Evolutionary conservation across 2,329 filamentous ascomycete genomes (phyloP).

Genomic region (Botryotinia globosa): DNA sequence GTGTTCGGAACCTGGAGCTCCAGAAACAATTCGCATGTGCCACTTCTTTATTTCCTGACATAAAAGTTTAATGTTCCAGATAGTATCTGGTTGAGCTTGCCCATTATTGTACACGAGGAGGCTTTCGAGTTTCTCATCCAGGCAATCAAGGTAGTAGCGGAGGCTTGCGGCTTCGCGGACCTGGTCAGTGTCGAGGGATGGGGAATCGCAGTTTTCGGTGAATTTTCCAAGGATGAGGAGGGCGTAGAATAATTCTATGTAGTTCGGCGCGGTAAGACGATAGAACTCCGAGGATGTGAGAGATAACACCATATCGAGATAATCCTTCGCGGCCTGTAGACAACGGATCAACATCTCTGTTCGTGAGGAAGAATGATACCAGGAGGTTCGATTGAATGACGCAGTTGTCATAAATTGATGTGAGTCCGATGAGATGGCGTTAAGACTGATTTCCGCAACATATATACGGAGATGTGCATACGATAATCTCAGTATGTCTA

Average conservation of each 20-base stretch:
- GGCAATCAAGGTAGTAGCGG: constrained; percentile 25
- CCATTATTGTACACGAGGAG: neutral
- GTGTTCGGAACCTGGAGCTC: neutral
- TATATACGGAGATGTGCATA: constrained; percentile 29
- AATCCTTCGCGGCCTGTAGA: constrained; percentile 26
- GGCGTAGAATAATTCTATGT: constrained; percentile 27
- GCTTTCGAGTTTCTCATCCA: constrained; percentile 21
- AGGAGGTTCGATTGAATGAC: constrained; percentile 17
- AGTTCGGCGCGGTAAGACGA: constrained; percentile 22
- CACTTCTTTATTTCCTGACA: neutral
- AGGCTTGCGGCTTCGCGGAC: constrained; percentile 24
- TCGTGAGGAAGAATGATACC: constrained; percentile 27
- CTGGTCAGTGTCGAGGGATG: constrained; percentile 18
- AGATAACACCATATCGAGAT: constrained; percentile 25
- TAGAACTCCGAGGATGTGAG: constrained; percentile 13
- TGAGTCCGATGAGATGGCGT: constrained; percentile 22
- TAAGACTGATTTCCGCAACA: constrained; percentile 33
- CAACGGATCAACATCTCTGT: constrained; percentile 27
- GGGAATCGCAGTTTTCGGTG: constrained; percentile 19
- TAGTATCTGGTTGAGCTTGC: neutral
- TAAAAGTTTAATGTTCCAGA: constrained; percentile 3
- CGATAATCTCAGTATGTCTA: neutral
- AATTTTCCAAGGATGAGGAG: constrained; percentile 28
- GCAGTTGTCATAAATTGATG: neutral
- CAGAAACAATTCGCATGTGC: neutral